Evolutionary conservation across 2,329 filamentous ascomycete species (phyloP).

Genomic region (Chaetoscypha palmicola): DNA sequence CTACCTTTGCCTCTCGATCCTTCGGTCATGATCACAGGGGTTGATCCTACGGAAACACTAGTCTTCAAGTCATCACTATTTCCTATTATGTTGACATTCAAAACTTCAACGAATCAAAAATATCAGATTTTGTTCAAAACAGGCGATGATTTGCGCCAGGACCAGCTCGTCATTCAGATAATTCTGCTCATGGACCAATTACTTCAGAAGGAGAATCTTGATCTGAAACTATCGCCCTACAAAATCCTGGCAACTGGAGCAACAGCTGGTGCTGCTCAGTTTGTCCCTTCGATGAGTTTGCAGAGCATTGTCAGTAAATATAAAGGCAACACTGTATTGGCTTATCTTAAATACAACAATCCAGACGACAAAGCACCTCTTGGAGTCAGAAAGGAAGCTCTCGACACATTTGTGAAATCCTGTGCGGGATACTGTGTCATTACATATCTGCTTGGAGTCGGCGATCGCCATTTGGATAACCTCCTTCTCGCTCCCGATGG

Average conservation of each 20-base stretch:
- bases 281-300: slow-evolving; percentile 78
- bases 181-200: slow-evolving; percentile 97
- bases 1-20: slow-evolving; percentile 86
- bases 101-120: slow-evolving; percentile 65
- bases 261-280: slow-evolving; percentile 85
- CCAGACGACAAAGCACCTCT: slow-evolving; percentile 75
- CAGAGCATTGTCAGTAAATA: slow-evolving; percentile 80
- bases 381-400: slow-evolving; percentile 81
- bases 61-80: slow-evolving; percentile 95
- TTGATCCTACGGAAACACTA: slow-evolving; percentile 74
- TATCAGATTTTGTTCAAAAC: slow-evolving; percentile 98
- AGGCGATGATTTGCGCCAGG: slow-evolving; percentile 90
- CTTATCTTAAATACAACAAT: slow-evolving; percentile 83
- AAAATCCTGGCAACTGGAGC: slow-evolving; percentile 91
- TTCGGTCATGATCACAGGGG: slow-evolving; percentile 67
- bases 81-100: slow-evolving; percentile 86
- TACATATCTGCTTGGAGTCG: slow-evolving; percentile 93
- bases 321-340: slow-evolving; percentile 64
- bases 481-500: slow-evolving; percentile 82
- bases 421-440: slow-evolving; percentile 98
- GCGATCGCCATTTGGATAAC: slow-evolving; percentile 93
- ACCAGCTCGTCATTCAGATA: slow-evolving; percentile 94
- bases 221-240: slow-evolving; percentile 91
- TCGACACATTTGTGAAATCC: slow-evolving; percentile 93
- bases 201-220: slow-evolving; percentile 89